Base-by-base conservation (phyloP, 2,329 filamentous ascomycete genomes). In the Fusarium longipes region DNA sequence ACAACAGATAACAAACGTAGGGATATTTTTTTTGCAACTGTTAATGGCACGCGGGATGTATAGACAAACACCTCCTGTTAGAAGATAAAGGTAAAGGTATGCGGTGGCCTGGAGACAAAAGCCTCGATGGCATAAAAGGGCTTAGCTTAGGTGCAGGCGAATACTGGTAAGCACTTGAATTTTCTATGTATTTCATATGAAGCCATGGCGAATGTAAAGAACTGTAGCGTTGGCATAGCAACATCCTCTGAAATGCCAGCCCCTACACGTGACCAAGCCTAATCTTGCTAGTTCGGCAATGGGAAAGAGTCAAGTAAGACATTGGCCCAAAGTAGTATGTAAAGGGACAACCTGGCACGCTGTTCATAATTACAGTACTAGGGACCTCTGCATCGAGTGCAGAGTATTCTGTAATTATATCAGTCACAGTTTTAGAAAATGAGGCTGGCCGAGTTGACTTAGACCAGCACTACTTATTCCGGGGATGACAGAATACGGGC, bases 161-260 rank as follows among this genome's bases (percentile, higher is more conserved):
- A 42, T 20, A 38, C 47, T n/a, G 44, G 27, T 15, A 40, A 15
- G 60, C 35, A 30, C n/a, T 50, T 60, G 49, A 55, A 66, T 52
- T 42, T 40, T 61, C 30, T 57, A 66, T 30, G 12, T 55, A 47
- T 50, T 39, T 62, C 51, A n/a, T 24, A 30, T 10, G 29, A 35
- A 30, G 45, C 17, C 22, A 45, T 22, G 40, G 43, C 22, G 38
- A 20, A 62, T 44, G 48, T 51, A 40, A 40, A 49, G 35, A 40
- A 22, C 15, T 17, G 6, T 11, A 3, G 1, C 17, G 66, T 68
- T 67, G 66, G 49, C 66, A 69, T 49, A 50, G 57, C 66, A 68
- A 68, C 65, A 11, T n/a, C 22, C 14, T 14, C 29, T 57, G 49
- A 69, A 68, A 48, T 39, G 22, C 24, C 3, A 53, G 55, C 39